Evolutionary conservation across 257 asterid species (phyloP), one percentile per base, ranked within the genome.

Genomic region (Datura wrightii): DNA sequence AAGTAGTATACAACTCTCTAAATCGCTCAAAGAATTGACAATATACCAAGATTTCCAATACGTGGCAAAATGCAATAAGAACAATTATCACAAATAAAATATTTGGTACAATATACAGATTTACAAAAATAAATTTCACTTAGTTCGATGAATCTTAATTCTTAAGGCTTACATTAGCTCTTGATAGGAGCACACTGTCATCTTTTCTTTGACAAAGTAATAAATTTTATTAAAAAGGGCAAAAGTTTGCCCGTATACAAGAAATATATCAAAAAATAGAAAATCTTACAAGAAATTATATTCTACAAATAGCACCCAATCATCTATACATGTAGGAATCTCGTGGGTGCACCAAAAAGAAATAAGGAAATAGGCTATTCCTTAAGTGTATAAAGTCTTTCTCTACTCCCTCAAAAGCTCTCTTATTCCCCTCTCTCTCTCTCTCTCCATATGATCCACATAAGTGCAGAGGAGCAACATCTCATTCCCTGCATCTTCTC

Each of bases 361-460:
- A 63, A 63, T 15, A 63, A 63, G 71, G 71, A 63, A 63, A 63
- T 63, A 63, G 71, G 37, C 71, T 63, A 31, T 31, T 63, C n/a
- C 42, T 10, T 1, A 31, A 63, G 18, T 63, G 71, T 31, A 24
- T 31, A 63, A 63, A 31, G 41, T 63, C 42, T 36, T 63, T 31
- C 42, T 31, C 71, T 31, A 31, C 71, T 63, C 42, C 71, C 71
- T 31, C 71, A 63, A 63, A 63, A 63, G 71, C 71, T 31, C 42
- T 63, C 71, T 63, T 63, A 63, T 31, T 63, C 71, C 70, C 10
- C 70, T 31, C 3, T 2, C 66, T 31, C 70, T 11, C 70, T 31
- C 3, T 2, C 66, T 31, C 70, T 11, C 41, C 71, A 11, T 63
- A 63, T 63, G 71, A 31, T 31, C 41, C 42, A 31, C 42, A 11